Percentiles rank a stretch among this genome's conserved stretches.
Conservation (phyloP, 2,329 filamentous ascomycete species). For the Pleurostoma richardsiae region DNA sequence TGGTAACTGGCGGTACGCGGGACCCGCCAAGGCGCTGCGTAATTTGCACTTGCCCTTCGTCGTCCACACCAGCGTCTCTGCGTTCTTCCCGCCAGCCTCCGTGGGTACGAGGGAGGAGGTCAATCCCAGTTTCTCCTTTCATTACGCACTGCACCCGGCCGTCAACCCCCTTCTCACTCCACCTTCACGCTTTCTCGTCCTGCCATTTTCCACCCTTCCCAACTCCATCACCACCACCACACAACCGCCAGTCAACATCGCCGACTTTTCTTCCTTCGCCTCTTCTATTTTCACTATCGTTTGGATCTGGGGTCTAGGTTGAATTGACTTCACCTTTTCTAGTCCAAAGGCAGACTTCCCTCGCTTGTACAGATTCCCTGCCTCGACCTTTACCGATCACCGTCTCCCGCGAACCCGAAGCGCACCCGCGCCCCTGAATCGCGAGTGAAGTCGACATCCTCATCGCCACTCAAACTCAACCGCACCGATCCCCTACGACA, state of each 20-base stretch:
- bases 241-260: too few relatives aligned
- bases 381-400: not conserved
- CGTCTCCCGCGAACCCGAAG: not conserved
- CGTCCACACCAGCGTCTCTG: not conserved
- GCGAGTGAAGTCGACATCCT: not conserved
- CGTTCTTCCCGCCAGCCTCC: not conserved
- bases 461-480: too few relatives aligned
- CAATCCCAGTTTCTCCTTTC: not conserved
- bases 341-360: constrained; percentile 4
- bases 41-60: not conserved
- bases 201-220: not conserved
- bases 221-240: not conserved
- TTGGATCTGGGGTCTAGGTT: constrained; percentile 4
- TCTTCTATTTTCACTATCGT: constrained; percentile 5
- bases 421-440: not conserved
- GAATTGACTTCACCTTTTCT: constrained; percentile 9
- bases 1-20: too few relatives aligned
- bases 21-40: not conserved
- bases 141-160: not conserved
- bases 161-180: not conserved
- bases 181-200: not conserved
- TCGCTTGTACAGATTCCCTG: constrained; percentile 3
- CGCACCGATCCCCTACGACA: too few relatives aligned
- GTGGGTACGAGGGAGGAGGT: not conserved
- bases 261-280: not conserved